Evolutionary conservation across 495 filamentous ascomycete species (phyloP).

Genomic region (Aspergillus hancockii): DNA sequence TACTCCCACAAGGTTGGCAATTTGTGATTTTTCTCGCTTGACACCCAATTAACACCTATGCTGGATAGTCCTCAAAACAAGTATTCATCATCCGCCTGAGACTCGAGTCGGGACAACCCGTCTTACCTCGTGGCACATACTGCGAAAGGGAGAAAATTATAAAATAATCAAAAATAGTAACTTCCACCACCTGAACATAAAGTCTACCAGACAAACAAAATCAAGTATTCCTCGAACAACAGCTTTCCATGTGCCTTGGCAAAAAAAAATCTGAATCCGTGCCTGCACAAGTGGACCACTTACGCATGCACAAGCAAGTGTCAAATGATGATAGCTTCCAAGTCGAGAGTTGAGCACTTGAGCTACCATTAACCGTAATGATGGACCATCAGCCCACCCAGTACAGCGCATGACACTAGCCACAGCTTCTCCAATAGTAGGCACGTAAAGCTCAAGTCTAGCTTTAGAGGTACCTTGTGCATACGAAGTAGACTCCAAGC

Average conservation of each 20-base stretch:
- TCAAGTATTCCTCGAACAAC: not conserved
- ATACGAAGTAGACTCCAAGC: not conserved
- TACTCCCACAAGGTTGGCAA: not conserved
- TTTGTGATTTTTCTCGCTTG: not conserved
- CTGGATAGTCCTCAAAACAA: not conserved
- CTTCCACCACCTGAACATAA: not conserved
- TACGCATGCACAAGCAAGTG: constrained; percentile 2
- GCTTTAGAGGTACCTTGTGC: not conserved
- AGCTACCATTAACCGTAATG: not conserved
- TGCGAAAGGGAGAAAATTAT: not conserved
- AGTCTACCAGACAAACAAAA: not conserved
- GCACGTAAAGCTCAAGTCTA: not conserved
- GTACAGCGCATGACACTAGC: not conserved
- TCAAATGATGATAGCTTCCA: constrained; percentile 2
- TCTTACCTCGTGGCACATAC: not conserved
- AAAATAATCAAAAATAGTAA: not conserved
- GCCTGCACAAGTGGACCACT: constrained; percentile 1
- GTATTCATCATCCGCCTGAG: not conserved
- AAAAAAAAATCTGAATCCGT: not conserved
- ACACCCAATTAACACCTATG: not conserved
- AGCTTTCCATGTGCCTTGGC: not conserved
- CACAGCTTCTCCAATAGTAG: not conserved
- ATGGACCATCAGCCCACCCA: not conserved
- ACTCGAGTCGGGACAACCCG: not conserved
- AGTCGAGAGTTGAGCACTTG: not conserved